Base-by-base conservation (phyloP, 2,329 filamentous ascomycete species). In the Colletotrichum lindemuthianum region DNA sequence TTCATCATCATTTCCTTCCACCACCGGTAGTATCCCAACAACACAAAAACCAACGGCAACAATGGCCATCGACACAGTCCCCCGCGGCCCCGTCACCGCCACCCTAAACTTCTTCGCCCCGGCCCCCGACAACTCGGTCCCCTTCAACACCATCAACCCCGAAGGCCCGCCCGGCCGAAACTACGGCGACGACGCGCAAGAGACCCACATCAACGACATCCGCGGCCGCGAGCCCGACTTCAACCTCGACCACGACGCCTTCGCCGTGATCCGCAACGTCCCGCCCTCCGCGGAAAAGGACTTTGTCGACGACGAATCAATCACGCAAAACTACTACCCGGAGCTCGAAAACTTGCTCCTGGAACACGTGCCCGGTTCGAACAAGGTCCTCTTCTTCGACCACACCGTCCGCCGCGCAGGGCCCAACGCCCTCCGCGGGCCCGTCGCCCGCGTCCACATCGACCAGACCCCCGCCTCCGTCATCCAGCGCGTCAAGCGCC, bases 391-490 rank as follows among this genome's bases (percentile, higher is more conserved):
- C 69, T 80, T 97, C 73, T 97, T 97, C 78, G 93, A 97, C 81
- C 92, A 97, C 80, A 97, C 93, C 8, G 87, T 97, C 75, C 90
- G 93, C n/a, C 86, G 91, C 45, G 81, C 86, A 10, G 74, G 77
- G 2, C 84, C 88, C 0, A 76, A 80, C 57, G 85, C 90, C 0
- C 75, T 77, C n/a, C 86, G 93, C 51, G 81, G 79, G 2, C 92
- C 93, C 2, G 92, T 96, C 0, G 86, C 82, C 11, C 77, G 86
- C 44, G 91, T 91, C 0, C 93, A 97, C 76, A 91, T 97, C 67
- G 93, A 97, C 75, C 93, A 97, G 78, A 96, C 92, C 0, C 77
- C 85, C 7, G 76, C 76, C 13, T 90, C 91, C 0, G 88, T 91
- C 0, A 83, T 79, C 9, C 82, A 86, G 74, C 90, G 93, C 51